These are phyloP conservation scores for Eucalyptus sp. DNA, from an alignment of 345 rosid species.

Conservation along the genomic window DNA sequence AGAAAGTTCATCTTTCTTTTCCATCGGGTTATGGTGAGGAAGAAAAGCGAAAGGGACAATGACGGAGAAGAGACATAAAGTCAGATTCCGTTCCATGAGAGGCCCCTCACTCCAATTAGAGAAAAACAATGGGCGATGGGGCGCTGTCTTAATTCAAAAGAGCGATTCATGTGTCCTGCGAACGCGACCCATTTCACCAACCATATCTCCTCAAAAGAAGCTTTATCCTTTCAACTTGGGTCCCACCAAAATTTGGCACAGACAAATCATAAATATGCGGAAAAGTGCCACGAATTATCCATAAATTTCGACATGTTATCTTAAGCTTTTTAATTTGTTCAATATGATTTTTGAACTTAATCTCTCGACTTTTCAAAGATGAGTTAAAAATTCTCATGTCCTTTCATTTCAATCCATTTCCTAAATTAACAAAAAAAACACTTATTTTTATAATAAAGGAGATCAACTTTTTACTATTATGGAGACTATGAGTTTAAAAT, in stretches of 20 bases:
- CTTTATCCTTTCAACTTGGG: neutral
- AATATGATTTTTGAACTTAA: neutral
- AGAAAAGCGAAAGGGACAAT: neutral
- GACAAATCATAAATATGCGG: neutral
- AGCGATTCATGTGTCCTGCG: neutral
- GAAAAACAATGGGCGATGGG: neutral
- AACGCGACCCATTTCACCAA: neutral
- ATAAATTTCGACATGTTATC: neutral
- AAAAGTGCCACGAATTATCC: fast-evolving
- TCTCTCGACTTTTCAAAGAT: neutral
- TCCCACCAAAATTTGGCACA: neutral
- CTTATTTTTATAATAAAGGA: neutral
- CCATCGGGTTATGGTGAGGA: neutral
- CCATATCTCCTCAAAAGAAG: neutral
- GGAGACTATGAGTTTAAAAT: neutral
- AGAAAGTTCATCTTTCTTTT: neutral
- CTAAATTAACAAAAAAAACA: neutral
- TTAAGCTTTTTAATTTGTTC: fast-evolving
- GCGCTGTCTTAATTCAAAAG: neutral
- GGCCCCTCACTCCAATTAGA: neutral
- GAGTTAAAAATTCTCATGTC: neutral
- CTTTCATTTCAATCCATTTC: neutral
- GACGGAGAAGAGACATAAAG: neutral
- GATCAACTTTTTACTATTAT: neutral
- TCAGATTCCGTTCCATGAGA: neutral